Base-by-base conservation (phyloP, 306 rosid species). In the Vicia villosa region DNA sequence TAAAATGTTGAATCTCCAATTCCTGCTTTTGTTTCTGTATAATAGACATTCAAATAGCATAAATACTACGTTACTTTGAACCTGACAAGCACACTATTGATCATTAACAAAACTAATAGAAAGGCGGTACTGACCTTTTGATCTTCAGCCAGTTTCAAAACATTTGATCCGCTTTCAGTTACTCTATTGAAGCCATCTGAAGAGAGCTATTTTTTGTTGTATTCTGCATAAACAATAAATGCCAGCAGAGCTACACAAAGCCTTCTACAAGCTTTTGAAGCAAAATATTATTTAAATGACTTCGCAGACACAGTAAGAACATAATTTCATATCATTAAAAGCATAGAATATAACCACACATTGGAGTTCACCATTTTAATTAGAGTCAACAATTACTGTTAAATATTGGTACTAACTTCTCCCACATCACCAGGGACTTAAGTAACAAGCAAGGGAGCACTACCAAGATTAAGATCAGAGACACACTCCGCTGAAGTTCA, bases 101-200 rank as follows among this genome's bases (percentile, higher is more conserved):
- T 68, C 57, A 64, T 24, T 76, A 34, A 75, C 21, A 62, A 70
- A 12, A 40, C 74, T 63, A 43, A 59, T 76, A 59, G 56, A 61
- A 13, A 24, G 24, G 71, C 49, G 82, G 74, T 13, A 51, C 78
- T 65, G 47, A 95, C 99, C 97, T 89, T 86, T 65, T 95, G 99
- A 71, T 95, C 97, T 66, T 87, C 96, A 4, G 96, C 99, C 71
- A 95, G 79, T 86, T 91, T 95, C 86, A 89, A 30, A 52, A 95
- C 85, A 41, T 89, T 68, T 79, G 90, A 70, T 91, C 97, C 30
- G 96, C 91, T 83, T 69, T 91, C 81, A 60, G 77, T 78, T 91
- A 96, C 89, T 91, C 99, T 72, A 83, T 10, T 75, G 92, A 43
- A 85, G 99, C 99, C 93, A 89, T 75, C 80, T 91, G 86, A 72